Evolutionary conservation across 2,329 filamentous ascomycete genomes (phyloP).

Genomic region (Orbilia blumenaviensis): DNA sequence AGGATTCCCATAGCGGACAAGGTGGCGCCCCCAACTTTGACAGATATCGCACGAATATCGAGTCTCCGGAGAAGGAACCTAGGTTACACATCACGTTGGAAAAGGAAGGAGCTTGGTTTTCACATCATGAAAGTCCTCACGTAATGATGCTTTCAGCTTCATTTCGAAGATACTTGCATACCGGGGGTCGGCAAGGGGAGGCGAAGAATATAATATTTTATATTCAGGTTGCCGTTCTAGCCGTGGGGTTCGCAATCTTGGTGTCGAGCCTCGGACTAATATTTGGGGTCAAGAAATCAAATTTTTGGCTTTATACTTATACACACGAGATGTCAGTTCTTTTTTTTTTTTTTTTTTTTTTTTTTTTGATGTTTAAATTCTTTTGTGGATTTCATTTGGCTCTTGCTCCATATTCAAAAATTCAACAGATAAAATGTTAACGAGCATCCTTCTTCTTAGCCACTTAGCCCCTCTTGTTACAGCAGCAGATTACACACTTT

Average conservation of each 20-base stretch:
- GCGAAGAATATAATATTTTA: slow-evolving; percentile 14
- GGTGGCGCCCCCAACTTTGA: slow-evolving; percentile 17
- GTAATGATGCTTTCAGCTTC: slow-evolving; percentile 20
- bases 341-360: too few relatives aligned
- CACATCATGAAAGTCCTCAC: slow-evolving; percentile 24
- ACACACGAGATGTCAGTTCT: slow-evolving; percentile 40
- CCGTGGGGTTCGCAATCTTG: slow-evolving; percentile 34
- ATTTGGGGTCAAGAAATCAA: slow-evolving; percentile 34
- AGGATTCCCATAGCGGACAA: slow-evolving; percentile 1
- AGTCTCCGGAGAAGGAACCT: slow-evolving; percentile 10
- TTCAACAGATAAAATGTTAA: slow-evolving; percentile 34
- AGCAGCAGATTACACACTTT: slow-evolving; percentile 26
- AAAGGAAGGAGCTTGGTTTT: slow-evolving; percentile 40
- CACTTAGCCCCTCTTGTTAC: slow-evolving; percentile 5
- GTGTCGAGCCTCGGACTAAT: slow-evolving; percentile 25
- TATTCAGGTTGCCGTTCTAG: slow-evolving; percentile 28
- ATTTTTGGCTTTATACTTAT: slow-evolving; percentile 55
- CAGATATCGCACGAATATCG: slow-evolving; percentile 15
- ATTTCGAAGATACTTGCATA: slow-evolving; percentile 14
- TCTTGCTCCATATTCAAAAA: background rate
- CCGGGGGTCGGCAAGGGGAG: slow-evolving; percentile 8
- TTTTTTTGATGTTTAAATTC: background rate
- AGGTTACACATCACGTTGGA: background rate
- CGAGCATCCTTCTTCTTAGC: slow-evolving; percentile 18
- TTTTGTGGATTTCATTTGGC: slow-evolving; percentile 50